Conservation (phyloP, 139 green algal genomes). For the Chlamydomonas incerta region DNA sequence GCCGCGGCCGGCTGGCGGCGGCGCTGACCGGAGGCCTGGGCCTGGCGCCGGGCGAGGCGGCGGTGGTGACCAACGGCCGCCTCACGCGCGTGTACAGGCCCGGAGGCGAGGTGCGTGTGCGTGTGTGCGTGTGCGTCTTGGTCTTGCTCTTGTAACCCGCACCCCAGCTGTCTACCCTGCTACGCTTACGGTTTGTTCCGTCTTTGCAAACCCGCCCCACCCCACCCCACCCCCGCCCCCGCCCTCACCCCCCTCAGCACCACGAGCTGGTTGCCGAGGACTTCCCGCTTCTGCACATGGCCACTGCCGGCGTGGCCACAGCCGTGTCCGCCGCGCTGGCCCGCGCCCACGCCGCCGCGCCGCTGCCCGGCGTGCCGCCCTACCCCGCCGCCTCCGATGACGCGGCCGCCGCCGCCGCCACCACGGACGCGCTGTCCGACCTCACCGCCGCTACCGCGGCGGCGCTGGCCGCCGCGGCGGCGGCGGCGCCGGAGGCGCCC, state of each 20-base stretch:
- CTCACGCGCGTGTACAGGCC: constrained; percentile 43
- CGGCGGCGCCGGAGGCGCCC: background rate
- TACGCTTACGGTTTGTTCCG: too few species aligned
- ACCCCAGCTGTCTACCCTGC: too few species aligned
- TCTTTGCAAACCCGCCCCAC: too few species aligned
- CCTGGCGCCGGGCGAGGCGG: constrained; percentile 56
- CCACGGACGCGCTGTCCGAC: background rate
- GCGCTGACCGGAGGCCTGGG: constrained; percentile 35
- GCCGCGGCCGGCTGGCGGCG: too few species aligned
- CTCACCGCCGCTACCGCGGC: background rate
- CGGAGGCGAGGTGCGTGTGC: background rate
- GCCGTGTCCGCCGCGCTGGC: constrained; percentile 26
- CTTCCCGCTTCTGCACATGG: constrained; percentile 79
- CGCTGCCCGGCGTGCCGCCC: background rate
- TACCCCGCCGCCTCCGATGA: background rate
- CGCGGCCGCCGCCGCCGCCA: background rate
- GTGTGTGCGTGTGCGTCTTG: too few species aligned
- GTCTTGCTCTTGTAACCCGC: too few species aligned
- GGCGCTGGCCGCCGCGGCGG: background rate
- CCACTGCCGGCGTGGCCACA: constrained; percentile 22
- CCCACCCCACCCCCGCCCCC: background rate
- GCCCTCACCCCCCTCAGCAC: background rate
- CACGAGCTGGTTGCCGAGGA: constrained; percentile 66
- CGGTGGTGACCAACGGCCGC: constrained; percentile 80
- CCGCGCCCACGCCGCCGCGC: background rate